These are phyloP conservation scores for Cystofilobasidium bisporidii DNA, from an alignment of 768 basidiomycete genomes.

Conservation along the genomic window DNA sequence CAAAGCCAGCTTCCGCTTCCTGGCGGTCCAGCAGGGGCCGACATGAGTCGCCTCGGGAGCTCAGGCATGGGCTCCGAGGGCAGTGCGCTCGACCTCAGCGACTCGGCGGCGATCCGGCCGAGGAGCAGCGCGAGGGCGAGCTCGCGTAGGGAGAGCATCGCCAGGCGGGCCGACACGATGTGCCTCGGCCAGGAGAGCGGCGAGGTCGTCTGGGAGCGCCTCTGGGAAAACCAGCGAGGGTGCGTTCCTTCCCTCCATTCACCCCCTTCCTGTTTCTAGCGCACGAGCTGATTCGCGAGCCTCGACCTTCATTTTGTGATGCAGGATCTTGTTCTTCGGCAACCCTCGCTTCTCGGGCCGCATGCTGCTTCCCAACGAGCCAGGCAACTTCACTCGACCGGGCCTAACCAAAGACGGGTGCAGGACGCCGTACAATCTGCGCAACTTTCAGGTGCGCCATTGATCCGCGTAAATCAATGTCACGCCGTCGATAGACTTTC, in stretches of 20 bases:
- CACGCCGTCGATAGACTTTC: too few species aligned
- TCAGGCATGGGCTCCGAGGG: neutral
- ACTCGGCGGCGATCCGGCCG: too few species aligned
- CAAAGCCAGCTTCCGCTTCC: neutral
- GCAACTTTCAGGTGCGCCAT: constrained; percentile 17
- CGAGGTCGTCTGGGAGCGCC: constrained; percentile 25
- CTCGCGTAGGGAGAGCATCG: neutral
- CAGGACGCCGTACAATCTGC: constrained; percentile 19
- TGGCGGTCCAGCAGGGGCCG: too few species aligned
- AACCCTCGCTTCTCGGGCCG: constrained; percentile 15
- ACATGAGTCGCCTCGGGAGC: neutral
- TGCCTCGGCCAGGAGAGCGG: constrained; percentile 4
- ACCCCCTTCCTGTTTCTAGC: neutral
- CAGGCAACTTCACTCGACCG: constrained; percentile 15
- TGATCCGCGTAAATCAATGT: too few species aligned
- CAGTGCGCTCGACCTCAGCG: too few species aligned
- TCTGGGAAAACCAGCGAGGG: constrained; percentile 28
- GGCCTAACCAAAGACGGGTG: constrained; percentile 14
- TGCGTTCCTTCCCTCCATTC: too few species aligned
- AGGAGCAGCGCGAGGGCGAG: too few species aligned
- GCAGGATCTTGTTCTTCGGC: constrained; percentile 25
- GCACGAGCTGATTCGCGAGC: neutral
- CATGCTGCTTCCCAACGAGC: constrained; percentile 16
- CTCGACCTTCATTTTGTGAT: neutral
- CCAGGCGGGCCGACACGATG: neutral